Conservation (phyloP, 768 basidiomycete genomes). For the Suillus americanus region DNA sequence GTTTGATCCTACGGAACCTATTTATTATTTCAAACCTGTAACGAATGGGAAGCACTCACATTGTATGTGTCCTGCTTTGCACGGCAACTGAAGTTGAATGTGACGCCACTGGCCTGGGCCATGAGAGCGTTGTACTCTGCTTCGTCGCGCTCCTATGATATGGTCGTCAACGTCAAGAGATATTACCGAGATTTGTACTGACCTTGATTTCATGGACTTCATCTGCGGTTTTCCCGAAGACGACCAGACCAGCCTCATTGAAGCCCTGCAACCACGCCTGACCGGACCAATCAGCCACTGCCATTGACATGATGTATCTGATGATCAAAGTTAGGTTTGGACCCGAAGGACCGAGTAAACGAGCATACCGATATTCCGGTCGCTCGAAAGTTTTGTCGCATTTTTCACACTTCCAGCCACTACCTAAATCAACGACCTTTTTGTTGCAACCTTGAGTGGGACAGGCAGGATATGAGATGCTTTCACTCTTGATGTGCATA, state of each 20-base stretch:
- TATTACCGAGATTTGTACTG: background rate
- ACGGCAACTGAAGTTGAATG: conserved; percentile 81
- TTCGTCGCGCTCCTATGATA: conserved; percentile 57
- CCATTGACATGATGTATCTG: conserved; percentile 82
- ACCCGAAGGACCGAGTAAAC: background rate
- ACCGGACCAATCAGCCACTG: conserved; percentile 85
- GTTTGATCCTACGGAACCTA: conserved; percentile 59
- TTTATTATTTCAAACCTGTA: background rate
- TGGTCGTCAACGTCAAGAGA: background rate
- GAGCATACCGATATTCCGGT: conserved; percentile 78
- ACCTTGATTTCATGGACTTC: conserved; percentile 78
- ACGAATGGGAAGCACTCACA: conserved; percentile 42
- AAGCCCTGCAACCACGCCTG: conserved; percentile 95
- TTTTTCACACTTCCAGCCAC: conserved; percentile 91
- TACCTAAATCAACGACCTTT: conserved; percentile 74
- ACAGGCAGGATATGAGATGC: conserved; percentile 88
- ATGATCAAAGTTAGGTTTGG: conserved; percentile 5
- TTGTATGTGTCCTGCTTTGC: conserved; percentile 88
- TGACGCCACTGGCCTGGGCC: conserved; percentile 62
- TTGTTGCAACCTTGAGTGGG: conserved; percentile 80
- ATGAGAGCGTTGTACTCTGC: conserved; percentile 56
- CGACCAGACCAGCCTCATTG: conserved; percentile 80
- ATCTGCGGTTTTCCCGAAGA: conserved; percentile 80
- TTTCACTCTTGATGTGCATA: conserved; percentile 83
- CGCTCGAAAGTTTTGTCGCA: conserved; percentile 69